phyloP scores from a whole-genome alignment of 768 basidiomycete species.

The Suillus americanus region DNA sequence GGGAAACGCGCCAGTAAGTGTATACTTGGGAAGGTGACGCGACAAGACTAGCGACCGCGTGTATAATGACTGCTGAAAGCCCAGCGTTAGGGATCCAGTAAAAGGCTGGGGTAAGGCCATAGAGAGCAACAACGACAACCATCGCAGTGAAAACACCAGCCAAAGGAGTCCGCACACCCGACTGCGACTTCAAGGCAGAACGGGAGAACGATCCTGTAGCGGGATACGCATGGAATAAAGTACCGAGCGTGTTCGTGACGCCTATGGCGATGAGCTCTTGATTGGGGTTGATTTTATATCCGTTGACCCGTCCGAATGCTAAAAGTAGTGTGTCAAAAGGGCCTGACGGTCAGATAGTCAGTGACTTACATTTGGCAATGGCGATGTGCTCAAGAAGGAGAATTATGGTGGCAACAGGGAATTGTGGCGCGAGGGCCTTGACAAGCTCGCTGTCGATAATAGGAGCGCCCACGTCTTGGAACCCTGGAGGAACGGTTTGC shows the following conservation, averaged over 20 bases:
- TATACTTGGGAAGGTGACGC: conserved; percentile 81
- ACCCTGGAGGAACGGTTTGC: conserved; percentile 80
- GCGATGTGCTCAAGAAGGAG: conserved; percentile 94
- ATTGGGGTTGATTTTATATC: conserved; percentile 91
- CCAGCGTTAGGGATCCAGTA: conserved; percentile 83
- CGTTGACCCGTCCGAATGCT: conserved; percentile 94
- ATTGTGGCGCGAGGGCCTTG: conserved; percentile 64
- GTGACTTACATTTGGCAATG: conserved; percentile 83
- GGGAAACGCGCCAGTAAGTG: conserved; percentile 91
- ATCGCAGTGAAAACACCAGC: conserved; percentile 85
- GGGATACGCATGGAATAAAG: conserved; percentile 89
- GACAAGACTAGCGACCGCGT: conserved; percentile 87
- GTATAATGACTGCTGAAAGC: conserved; percentile 93
- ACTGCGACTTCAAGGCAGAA: conserved; percentile 94
- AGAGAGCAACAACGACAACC: conserved; percentile 90
- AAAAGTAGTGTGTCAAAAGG: conserved; percentile 14
- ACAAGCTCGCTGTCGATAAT: conserved; percentile 52
- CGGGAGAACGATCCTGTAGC: conserved; percentile 98
- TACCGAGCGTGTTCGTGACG: conserved; percentile 91
- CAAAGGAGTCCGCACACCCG: conserved; percentile 93
- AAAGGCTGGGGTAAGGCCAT: conserved; percentile 92
- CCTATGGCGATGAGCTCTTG: conserved; percentile 97
- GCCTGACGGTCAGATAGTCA: background rate
- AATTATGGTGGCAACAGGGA: conserved; percentile 87
- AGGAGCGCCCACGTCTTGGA: conserved; percentile 56